Evolutionary conservation across 495 filamentous ascomycete genomes (phyloP).

Genomic region (Penicilliopsis zonata): DNA sequence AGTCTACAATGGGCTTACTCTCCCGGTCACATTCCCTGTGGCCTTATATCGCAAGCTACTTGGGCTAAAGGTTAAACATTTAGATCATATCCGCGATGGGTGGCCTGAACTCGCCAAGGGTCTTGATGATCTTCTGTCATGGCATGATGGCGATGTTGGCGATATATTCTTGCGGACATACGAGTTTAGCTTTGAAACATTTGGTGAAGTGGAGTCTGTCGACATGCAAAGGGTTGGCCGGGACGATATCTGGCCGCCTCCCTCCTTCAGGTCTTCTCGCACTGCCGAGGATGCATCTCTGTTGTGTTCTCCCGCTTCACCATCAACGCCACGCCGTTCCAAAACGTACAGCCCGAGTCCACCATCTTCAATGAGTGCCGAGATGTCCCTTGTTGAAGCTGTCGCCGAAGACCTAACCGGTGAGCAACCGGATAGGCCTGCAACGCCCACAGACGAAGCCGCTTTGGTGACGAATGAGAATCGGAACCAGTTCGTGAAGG

Average conservation of each 20-base stretch:
- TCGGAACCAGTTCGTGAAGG: conserved; percentile 64
- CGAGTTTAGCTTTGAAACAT: conserved; percentile 66
- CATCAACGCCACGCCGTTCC: conserved; percentile 12
- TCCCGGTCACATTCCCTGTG: conserved; percentile 78
- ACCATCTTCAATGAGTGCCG: conserved; percentile 15
- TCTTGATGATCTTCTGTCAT: conserved; percentile 55
- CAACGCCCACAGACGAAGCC: conserved; percentile 20
- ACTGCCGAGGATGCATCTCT: conserved; percentile 2
- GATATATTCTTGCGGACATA: conserved; percentile 75
- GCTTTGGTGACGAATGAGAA: conserved; percentile 61
- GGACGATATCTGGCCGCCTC: conserved; percentile 26
- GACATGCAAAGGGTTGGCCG: conserved; percentile 39
- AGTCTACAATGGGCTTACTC: conserved; percentile 85
- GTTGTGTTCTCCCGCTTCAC: conserved; percentile 11
- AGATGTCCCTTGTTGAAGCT: conserved; percentile 7
- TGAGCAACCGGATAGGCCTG: too few species aligned
- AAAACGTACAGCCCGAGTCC: conserved; percentile 10
- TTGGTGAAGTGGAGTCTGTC: conserved; percentile 42
- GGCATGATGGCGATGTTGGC: conserved; percentile 68
- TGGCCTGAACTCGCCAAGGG: conserved; percentile 74
- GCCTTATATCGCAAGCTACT: conserved; percentile 76
- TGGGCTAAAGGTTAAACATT: conserved; percentile 45
- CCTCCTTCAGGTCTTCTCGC: conserved; percentile 1
- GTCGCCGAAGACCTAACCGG: not conserved
- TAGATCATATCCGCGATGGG: conserved; percentile 70